Conservation (phyloP, 1,284 basidiomycete genomes). For the Sporisorium iseilematis-ciliati region DNA sequence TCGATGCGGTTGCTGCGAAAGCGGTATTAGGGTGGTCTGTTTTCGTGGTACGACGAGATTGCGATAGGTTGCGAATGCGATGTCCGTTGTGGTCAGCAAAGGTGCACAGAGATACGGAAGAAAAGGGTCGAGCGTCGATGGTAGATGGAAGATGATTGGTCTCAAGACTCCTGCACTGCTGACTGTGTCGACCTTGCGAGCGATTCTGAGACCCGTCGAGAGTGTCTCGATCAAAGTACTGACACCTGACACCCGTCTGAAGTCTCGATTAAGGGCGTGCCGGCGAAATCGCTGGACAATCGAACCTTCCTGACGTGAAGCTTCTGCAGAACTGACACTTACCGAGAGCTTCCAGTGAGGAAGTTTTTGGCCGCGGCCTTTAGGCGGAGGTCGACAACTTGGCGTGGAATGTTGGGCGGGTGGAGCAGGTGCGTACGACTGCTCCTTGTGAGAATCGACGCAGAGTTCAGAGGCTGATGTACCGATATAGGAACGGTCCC, state of each 20-base stretch:
- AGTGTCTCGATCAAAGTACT: too few species aligned
- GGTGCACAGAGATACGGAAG: background rate
- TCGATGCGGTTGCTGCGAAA: conserved; percentile 40
- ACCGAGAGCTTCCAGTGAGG: conserved; percentile 52
- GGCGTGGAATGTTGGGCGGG: conserved; percentile 54
- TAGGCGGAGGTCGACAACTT: conserved; percentile 54
- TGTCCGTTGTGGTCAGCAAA: conserved; percentile 2
- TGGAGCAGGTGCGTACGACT: conserved; percentile 41
- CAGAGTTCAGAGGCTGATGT: conserved; percentile 36
- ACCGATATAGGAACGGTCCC: conserved; percentile 22
- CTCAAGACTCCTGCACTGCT: too few species aligned
- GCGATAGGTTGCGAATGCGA: background rate
- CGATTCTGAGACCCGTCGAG: too few species aligned
- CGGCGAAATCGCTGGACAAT: background rate
- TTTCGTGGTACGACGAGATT: background rate
- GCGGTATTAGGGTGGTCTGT: conserved; percentile 50
- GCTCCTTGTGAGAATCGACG: conserved; percentile 31
- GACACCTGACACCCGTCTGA: background rate
- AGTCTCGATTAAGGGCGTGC: background rate
- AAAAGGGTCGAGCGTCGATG: background rate
- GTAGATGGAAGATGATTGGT: background rate
- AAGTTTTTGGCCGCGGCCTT: conserved; percentile 59
- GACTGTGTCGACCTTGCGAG: background rate
- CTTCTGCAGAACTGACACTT: conserved; percentile 1
- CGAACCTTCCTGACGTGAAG: background rate